These are phyloP conservation scores for Calonectria montana DNA, from an alignment of 2,329 filamentous ascomycete genomes.

Conservation along the genomic window DNA sequence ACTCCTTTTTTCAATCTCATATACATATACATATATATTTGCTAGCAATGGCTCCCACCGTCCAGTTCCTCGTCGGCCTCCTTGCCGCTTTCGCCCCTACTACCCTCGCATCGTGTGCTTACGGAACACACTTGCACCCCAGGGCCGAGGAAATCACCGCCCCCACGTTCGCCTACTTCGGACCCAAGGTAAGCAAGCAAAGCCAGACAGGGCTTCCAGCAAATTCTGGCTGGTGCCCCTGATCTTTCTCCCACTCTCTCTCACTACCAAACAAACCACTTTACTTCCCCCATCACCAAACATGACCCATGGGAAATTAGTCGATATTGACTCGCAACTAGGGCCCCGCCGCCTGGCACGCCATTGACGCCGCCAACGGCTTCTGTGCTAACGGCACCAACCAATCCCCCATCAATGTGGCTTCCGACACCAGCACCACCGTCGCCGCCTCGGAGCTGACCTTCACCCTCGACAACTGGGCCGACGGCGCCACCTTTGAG, in stretches of 20 bases:
- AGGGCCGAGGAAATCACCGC: constrained; percentile 45
- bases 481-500: constrained; percentile 56
- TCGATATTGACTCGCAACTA: constrained; percentile 19
- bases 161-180: constrained; percentile 52
- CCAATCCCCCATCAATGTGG: constrained; percentile 69
- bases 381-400: constrained; percentile 59
- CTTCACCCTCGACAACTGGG: constrained; percentile 50
- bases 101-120: constrained; percentile 50
- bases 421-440: constrained; percentile 39
- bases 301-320: not conserved
- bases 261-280: too few species aligned
- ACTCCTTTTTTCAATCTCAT: not conserved
- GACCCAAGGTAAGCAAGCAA: constrained; percentile 44
- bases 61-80: constrained; percentile 29
- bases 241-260: too few species aligned
- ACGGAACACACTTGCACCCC: constrained; percentile 51
- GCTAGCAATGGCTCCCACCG: not conserved
- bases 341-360: constrained; percentile 66
- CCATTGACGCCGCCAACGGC: constrained; percentile 55
- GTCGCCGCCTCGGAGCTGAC: constrained; percentile 46
- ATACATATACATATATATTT: not conserved
- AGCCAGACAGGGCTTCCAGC: too few species aligned
- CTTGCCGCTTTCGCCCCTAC: constrained; percentile 31
- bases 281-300: too few species aligned
- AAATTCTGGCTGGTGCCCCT: too few species aligned